Base-by-base conservation (phyloP, 768 basidiomycete genomes). In the Sutorius australiensis region DNA sequence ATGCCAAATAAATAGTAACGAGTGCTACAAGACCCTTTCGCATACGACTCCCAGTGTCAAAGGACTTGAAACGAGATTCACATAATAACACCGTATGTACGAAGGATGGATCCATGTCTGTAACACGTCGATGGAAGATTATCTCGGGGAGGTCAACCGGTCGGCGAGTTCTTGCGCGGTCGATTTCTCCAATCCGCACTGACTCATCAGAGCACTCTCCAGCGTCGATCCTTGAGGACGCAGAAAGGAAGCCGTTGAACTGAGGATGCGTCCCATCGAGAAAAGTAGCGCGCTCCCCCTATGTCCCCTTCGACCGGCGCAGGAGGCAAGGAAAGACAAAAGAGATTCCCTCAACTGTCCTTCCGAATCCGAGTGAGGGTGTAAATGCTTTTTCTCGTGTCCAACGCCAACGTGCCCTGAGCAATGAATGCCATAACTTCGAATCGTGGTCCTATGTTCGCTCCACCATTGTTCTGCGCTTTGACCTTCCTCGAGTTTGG, bases 391-490 rank as follows among this genome's bases (percentile, higher is more conserved):
- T 47, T 58, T 57, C 38, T 42, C 65, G 9, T 66, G 61, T 12
- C 67, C 71, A 51, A 76, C 58, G 46, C 75, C 75, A 14, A 71
- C 65, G 32, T 66, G 62, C 3, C 67, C 68, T 14, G 61, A 53
- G 7, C 65, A 61, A 16, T 54, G 39, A 17, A 67, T 48, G 3
- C 55, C 56, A 40, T 55, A 58, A 19, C 21, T 48, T 16, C 39
- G 41, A 13, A 70, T 53, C 17, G 45, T 52, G 10, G 19, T 8
- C 3, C 43, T 17, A 39, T 76, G 64, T 31, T 54, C 50, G 13
- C 24, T 36, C 74, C 72, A 71, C 77, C 77, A 77, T 39, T 57
- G 58, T 17, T 68, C 59, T 54, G 61, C 66, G 14, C 60, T 60
- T 10, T 56, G 45, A 13, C 66, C 48, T 41, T 55, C 61, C 36